A percentile compares a stretch with the other conserved stretches of the same genome.
Evolutionary conservation across 2,329 filamentous ascomycete genomes (phyloP).

Genomic region (Talaromyces sp.): DNA sequence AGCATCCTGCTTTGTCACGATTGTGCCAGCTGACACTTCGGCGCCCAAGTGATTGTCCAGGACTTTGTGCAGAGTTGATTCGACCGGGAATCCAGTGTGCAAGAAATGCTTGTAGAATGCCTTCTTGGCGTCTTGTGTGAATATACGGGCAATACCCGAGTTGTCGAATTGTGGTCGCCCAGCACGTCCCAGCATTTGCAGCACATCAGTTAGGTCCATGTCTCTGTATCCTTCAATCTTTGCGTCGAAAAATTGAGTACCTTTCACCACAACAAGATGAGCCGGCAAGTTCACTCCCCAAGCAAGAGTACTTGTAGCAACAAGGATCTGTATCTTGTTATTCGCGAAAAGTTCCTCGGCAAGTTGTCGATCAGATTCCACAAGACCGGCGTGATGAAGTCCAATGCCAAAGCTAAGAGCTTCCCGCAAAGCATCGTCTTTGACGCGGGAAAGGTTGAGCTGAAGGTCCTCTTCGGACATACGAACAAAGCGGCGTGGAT

Average conservation of each 20-base stretch:
- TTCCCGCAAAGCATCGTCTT: constrained; percentile 87
- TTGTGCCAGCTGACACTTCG: constrained; percentile 88
- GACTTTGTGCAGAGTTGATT: constrained; percentile 92
- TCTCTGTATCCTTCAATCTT: constrained; percentile 97
- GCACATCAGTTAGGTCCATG: constrained; percentile 96
- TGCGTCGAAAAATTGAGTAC: constrained; percentile 95
- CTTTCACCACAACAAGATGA: constrained; percentile 94
- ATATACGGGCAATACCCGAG: constrained; percentile 92
- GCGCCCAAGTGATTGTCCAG: constrained; percentile 95
- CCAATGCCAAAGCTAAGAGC: constrained; percentile 97
- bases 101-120: constrained; percentile 99
- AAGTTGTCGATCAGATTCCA: constrained; percentile 86
- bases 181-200: constrained; percentile 95
- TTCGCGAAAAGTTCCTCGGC: constrained; percentile 92
- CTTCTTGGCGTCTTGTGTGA: constrained; percentile 96
- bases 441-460: constrained; percentile 78
- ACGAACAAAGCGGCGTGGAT: constrained; percentile 82
- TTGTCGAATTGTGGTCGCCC: constrained; percentile 95
- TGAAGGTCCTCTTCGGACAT: constrained; percentile 95
- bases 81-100: constrained; percentile 95
- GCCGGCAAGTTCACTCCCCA: constrained; percentile 98
- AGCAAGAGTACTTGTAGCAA: constrained; percentile 91
- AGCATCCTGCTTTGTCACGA: constrained; percentile 91
- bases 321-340: constrained; percentile 95
- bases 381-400: constrained; percentile 91